Conservation (phyloP, 2,329 filamentous ascomycete species). For the Ambrosiella cleistominuta region DNA sequence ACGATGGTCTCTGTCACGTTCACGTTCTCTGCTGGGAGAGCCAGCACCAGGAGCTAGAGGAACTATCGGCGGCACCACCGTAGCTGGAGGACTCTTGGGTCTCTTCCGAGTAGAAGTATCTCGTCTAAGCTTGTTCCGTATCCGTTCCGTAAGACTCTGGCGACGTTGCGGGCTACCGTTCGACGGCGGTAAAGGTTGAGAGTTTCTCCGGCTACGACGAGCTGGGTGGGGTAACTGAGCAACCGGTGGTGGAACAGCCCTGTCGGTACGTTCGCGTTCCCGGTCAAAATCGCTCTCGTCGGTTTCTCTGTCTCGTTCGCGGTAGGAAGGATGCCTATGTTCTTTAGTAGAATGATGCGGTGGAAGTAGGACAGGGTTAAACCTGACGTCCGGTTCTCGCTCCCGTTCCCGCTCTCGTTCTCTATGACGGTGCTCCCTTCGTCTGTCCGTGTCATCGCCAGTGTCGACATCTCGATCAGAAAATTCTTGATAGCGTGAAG, state of each 20-base stretch:
- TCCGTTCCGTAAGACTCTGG: conserved; percentile 10
- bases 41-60: background rate
- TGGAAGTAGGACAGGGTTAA: background rate
- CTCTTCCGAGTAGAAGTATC: conserved; percentile 9
- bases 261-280: background rate
- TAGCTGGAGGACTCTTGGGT: conserved; percentile 8
- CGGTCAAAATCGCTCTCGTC: conserved; percentile 10
- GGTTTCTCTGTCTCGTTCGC: conserved; percentile 2
- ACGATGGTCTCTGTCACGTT: background rate
- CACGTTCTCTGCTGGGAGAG: conserved; percentile 6
- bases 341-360: conserved; percentile 1
- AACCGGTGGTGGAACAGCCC: background rate
- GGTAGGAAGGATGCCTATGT: background rate
- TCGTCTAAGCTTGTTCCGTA: conserved; percentile 7
- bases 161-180: conserved; percentile 6
- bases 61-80: conserved; percentile 6
- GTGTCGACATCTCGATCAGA: conserved; percentile 13
- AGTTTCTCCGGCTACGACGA: conserved; percentile 3
- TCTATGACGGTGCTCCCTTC: conserved; percentile 9
- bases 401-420: conserved; percentile 13
- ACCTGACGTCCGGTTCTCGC: conserved; percentile 12
- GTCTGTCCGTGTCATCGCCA: conserved; percentile 15
- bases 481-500: conserved; percentile 6
- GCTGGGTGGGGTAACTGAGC: conserved; percentile 1
- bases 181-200: conserved; percentile 6